Evolutionary conservation across 148 eudicot species (phyloP), one percentile per base, ranked within the genome.

Genomic region (Oxyria digyna): DNA sequence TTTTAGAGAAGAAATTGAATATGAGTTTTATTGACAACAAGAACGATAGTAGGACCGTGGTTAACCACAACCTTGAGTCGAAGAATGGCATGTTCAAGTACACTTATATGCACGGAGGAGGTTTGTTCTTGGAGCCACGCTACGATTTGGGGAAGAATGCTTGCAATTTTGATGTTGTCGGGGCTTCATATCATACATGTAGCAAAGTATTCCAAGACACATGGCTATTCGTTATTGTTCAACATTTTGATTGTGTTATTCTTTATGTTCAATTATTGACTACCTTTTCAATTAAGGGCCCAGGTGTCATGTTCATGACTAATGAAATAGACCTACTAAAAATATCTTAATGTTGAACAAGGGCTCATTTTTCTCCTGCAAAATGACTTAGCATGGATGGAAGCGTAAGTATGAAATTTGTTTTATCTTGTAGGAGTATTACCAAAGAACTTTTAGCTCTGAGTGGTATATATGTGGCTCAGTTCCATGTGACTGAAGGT

Each of bases 391-490:
- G 54, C 5, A n/a, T n/a, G n/a, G n/a, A 59, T 59, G 8, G 9
- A 4, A 59, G 35, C 37, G 65, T 59, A n/a, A n/a, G n/a, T 29
- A 29, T 59, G 20, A 29, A 27, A 27, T 55, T 38, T 29, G 11
- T 9, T 40, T 68, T 71, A 31, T 77, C 78, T 40, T 75, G 76
- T 82, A 89, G 96, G 92, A 76, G 92, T 89, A 13, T 67, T 89
- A 72, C 96, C 96, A 27, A 85, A 85, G 73, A 87, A 89, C 78
- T n/a, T 89, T 89, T 78, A 89, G 85, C 77, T 89, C 96, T n/a
- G 92, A 87, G 73, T 89, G 96, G 96, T n/a, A n/a, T n/a, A n/a
- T 89, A 92, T 7, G 85, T 89, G 66, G 96, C 96, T 63, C 90
- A 87, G 74, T 89, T 89, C 29, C 89, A 83, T 73, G 78, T 89